Evolutionary conservation across 2,329 filamentous ascomycete species (phyloP).

Genomic region (Xylariales sp.): DNA sequence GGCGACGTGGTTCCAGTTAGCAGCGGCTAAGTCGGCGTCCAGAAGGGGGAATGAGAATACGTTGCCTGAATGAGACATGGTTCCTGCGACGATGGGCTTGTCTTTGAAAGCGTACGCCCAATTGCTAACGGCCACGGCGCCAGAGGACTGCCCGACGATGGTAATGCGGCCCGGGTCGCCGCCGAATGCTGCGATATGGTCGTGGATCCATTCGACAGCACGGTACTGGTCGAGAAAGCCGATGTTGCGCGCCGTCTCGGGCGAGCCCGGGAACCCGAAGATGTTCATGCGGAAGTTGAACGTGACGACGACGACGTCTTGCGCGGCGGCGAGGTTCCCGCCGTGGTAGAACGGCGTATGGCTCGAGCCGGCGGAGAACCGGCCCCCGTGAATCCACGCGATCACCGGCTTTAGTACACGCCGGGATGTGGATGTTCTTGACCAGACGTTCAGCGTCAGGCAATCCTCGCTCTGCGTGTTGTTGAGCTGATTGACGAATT

Average conservation of each 20-base stretch:
- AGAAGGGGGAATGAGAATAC: constrained; percentile 30
- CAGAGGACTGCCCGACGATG: constrained; percentile 27
- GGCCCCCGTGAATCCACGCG: constrained; percentile 31
- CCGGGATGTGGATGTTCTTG: neutral
- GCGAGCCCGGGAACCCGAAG: constrained; percentile 30
- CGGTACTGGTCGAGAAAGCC: constrained; percentile 28
- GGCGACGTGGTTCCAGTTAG: constrained; percentile 25
- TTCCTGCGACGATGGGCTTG: constrained; percentile 23
- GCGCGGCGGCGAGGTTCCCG: constrained; percentile 20
- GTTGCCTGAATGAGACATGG: constrained; percentile 27
- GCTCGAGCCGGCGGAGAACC: constrained; percentile 31
- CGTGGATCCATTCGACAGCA: constrained; percentile 28
- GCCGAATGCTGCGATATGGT: constrained; percentile 29
- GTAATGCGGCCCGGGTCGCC: constrained; percentile 27
- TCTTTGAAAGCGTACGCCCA: constrained; percentile 31
- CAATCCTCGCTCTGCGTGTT: constrained; percentile 31
- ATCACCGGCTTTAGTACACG: constrained; percentile 23
- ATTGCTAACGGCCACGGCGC: constrained; percentile 29
- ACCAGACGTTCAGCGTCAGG: constrained; percentile 30
- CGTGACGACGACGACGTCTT: constrained; percentile 29
- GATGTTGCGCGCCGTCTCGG: constrained; percentile 28
- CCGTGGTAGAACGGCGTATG: constrained; percentile 32
- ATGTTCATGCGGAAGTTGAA: constrained; percentile 35
- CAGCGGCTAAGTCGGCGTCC: constrained; percentile 20
- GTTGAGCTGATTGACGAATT: constrained; percentile 29